phyloP scores from a whole-genome alignment of 805 yeast species.

The Starmera caribaea region DNA sequence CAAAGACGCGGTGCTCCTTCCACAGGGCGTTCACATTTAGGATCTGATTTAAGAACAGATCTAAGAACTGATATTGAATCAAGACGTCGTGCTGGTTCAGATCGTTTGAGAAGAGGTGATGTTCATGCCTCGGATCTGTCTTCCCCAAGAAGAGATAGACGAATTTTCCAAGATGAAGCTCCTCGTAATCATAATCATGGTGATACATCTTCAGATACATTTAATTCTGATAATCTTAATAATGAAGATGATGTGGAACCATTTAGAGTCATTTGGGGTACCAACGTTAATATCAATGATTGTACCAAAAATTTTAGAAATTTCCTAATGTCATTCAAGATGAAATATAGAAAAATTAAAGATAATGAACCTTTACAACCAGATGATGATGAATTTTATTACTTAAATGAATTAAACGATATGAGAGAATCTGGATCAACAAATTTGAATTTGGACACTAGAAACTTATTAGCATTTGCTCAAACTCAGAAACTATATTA shows the following conservation, averaged over 20 bases:
- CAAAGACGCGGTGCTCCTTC: constrained; percentile 7
- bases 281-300: constrained; percentile 88
- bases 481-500: constrained; percentile 71
- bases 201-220: background rate
- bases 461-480: constrained; percentile 66
- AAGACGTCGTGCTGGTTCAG: constrained; percentile 32
- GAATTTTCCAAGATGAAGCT: constrained; percentile 42
- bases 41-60: constrained; percentile 26
- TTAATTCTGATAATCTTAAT: background rate
- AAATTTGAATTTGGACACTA: constrained; percentile 76
- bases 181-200: background rate
- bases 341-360: constrained; percentile 53
- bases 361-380: constrained; percentile 27
- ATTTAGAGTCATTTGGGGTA: constrained; percentile 94
- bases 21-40: constrained; percentile 10
- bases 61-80: constrained; percentile 34
- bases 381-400: constrained; percentile 56
- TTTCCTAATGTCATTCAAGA: constrained; percentile 76
- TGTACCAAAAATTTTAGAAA: constrained; percentile 71
- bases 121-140: constrained; percentile 64
- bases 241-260: constrained; percentile 52
- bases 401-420: constrained; percentile 60
- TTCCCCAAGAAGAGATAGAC: constrained; percentile 51
- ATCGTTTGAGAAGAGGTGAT: constrained; percentile 64
- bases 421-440: constrained; percentile 75